Evolutionary conservation across 2,329 filamentous ascomycete species (phyloP), one percentile per base, ranked within the genome.

Genomic region (Aurifilum marmelostoma): DNA sequence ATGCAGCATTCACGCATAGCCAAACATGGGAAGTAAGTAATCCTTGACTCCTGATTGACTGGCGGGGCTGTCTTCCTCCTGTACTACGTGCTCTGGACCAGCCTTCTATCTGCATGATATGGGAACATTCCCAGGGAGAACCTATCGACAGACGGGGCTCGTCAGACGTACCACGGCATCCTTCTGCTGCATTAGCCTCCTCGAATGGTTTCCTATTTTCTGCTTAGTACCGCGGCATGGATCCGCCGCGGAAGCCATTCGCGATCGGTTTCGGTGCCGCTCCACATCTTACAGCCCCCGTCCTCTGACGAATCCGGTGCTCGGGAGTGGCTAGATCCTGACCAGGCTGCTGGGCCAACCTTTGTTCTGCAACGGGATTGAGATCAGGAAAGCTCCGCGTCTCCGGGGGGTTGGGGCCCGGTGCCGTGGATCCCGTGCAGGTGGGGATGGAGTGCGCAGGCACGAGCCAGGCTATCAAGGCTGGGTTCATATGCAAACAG

Each of bases 231-330:
- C 24, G 52, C 16, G 14, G 24, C n/a, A n/a, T n/a, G n/a, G 8
- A 29, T 56, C 24, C 52, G 52, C 52, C 3, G 27, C 24, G 24
- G 52, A 56, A 56, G 52, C 12, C 6, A n/a, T 37, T 59, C 56
- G 56, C 56, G 56, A 34, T 59, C 56, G 56, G 24, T 37, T 34
- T 59, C 56, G 56, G 56, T 37, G 32, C 56, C 29, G 56, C 21
- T 59, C 56, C 56, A 37, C 52, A 56, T 24, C 47, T 50, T 6
- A 50, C 52, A 18, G 52, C 52, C 52, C 24, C 24, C 52, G 14
- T 56, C 16, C n/a, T 18, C 24, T 27, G 24, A 56, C 24, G 52
- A 32, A 29, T 29, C 52, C 24, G 24, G 24, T 16, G 52, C 11
- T 29, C 24, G 52, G 14, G 24, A 54, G 2, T 54, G 24, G 24